Evolutionary conservation across 805 yeast genomes (phyloP), one percentile per base, ranked within the genome.

Genomic region (Starmera quercuum): DNA sequence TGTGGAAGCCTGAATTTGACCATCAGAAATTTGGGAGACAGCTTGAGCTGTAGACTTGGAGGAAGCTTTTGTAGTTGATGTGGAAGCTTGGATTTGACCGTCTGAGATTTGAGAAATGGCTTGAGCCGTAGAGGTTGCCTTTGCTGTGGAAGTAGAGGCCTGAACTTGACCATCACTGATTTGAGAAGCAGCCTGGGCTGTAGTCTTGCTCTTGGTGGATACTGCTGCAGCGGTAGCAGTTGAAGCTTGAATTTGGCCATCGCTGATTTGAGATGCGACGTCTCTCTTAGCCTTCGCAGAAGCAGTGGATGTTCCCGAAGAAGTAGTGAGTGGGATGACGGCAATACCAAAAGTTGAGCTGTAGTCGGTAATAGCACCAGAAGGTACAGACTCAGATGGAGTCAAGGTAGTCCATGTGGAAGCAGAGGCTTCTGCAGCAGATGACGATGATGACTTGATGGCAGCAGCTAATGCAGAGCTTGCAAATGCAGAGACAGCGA

Each of bases 361-460:
- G 67, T 71, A 72, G 47, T 74, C 74, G 31, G 83, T 73, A 32
- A 68, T 46, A 40, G 75, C 80, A 49, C 76, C 75, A 9, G 73
- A 44, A 39, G 68, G 66, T 30, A 68, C 50, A 7, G 73, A 56
- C 31, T 71, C 72, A 27, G 57, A 37, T 45, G 92, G 88, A 25
- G 87, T 79, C 57, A 82, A 67, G 35, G 86, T 77, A 35, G 81
- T 58, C 83, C 83, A 81, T 47, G 80, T 3, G 13, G 29, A 26
- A 10, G 8, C 18, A 16, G 10, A 10, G 13, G 29, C 18, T 5
- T 11, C 18, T 11, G 13, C 19, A n/a, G 29, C 29, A 15, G 19
- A n/a, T 23, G 76, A 39, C 73, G 78, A 34, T n/a, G n/a, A n/a
- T n/a, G 76, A 57, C 41, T 82, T 83, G 45, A 75, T 73, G 46